phyloP scores from a whole-genome alignment of 2,329 filamentous ascomycete genomes.

The Colletotrichum navitas region DNA sequence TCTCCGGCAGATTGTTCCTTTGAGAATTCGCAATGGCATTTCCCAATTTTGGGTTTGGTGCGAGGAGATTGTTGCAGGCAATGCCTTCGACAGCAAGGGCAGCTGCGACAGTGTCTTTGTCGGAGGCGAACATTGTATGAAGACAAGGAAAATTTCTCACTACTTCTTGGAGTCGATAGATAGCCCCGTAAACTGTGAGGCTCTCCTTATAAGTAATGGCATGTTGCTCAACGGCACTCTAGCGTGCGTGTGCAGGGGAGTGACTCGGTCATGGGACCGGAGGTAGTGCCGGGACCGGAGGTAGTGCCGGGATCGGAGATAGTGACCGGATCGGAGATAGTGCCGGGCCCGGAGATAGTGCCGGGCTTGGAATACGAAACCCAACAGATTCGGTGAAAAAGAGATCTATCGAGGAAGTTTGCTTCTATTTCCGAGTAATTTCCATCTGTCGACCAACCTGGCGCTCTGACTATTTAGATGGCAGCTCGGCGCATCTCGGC shows the following conservation, averaged over 20 bases:
- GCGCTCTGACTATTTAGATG: too few relatives aligned
- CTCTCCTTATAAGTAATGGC: background rate
- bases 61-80: conserved; percentile 5
- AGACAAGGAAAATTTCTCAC: too few relatives aligned
- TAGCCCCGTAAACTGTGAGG: too few relatives aligned
- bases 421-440: background rate
- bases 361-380: background rate
- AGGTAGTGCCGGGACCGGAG: background rate
- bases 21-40: conserved; percentile 50
- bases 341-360: background rate
- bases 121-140: background rate
- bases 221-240: background rate
- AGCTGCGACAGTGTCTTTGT: conserved; percentile 6
- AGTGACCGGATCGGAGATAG: too few relatives aligned
- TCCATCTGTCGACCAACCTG: too few relatives aligned
- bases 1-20: conserved; percentile 52
- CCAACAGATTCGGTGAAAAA: background rate
- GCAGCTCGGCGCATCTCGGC: background rate
- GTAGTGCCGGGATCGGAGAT: background rate
- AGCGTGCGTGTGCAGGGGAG: background rate
- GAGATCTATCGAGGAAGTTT: background rate
- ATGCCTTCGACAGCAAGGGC: conserved; percentile 5
- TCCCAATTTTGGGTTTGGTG: conserved; percentile 42
- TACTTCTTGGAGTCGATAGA: background rate
- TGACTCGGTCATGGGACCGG: background rate